phyloP scores from a whole-genome alignment of 306 rosid species.

The Quercus ilex region DNA sequence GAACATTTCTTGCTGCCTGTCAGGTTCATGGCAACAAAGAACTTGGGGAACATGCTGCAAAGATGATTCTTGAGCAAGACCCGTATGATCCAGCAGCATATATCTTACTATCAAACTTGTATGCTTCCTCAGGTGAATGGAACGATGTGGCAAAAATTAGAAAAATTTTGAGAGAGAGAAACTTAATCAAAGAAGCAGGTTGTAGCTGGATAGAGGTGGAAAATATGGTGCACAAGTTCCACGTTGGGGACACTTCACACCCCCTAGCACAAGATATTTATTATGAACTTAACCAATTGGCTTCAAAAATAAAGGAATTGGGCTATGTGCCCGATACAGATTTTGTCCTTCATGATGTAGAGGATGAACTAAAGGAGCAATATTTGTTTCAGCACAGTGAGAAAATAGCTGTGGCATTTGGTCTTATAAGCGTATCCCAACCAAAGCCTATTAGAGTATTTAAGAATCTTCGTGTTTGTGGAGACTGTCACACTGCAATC shows the following conservation, averaged over 20 bases:
- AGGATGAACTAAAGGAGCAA: conserved; percentile 59
- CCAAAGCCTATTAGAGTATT: conserved; percentile 51
- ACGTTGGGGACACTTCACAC: conserved; percentile 67
- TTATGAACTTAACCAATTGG: conserved; percentile 43
- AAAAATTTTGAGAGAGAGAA: conserved; percentile 50
- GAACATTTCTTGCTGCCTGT: conserved; percentile 65
- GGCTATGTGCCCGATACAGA: conserved; percentile 56
- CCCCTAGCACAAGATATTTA: conserved; percentile 48
- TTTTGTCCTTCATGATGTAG: conserved; percentile 70
- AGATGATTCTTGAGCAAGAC: conserved; percentile 54
- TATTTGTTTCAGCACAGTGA: conserved; percentile 64
- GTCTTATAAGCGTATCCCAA: conserved; percentile 43
- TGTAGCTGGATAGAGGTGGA: conserved; percentile 59
- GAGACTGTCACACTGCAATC: conserved; percentile 60
- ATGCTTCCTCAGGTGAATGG: conserved; percentile 52
- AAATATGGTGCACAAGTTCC: conserved; percentile 53
- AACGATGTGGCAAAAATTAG: conserved; percentile 53
- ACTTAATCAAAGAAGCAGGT: conserved; percentile 46
- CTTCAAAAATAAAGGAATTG: conserved; percentile 38
- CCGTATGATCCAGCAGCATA: conserved; percentile 60
- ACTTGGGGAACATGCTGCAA: conserved; percentile 61
- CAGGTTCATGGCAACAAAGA: conserved; percentile 47
- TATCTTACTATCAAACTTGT: conserved; percentile 57
- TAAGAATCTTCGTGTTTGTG: conserved; percentile 61
- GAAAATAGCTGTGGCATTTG: conserved; percentile 69